These are phyloP conservation scores for Coprinopsis sp. DNA, from an alignment of 768 basidiomycete species.

Conservation along the genomic window DNA sequence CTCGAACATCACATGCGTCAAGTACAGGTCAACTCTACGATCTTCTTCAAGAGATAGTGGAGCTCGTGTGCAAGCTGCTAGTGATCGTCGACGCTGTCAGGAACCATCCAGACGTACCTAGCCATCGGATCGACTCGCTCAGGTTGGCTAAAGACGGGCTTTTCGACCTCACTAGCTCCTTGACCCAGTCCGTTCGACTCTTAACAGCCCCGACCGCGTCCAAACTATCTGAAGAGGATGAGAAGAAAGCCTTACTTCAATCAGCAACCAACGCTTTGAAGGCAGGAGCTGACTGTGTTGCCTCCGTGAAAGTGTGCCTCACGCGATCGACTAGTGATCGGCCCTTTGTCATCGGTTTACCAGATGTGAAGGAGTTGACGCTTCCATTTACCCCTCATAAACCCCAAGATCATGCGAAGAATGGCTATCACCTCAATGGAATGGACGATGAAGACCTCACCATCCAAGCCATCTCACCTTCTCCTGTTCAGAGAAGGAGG, in stretches of 20 bases:
- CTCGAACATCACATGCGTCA: slow-evolving; percentile 84
- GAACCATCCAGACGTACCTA: slow-evolving; percentile 65
- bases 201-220: slow-evolving; percentile 53
- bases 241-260: slow-evolving; percentile 70
- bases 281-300: slow-evolving; percentile 84
- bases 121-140: slow-evolving; percentile 59
- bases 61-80: slow-evolving; percentile 87
- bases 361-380: slow-evolving; percentile 42
- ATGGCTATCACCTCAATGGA: slow-evolving; percentile 31
- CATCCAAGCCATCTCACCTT: slow-evolving; percentile 43
- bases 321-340: slow-evolving; percentile 57
- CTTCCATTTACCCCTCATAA: slow-evolving; percentile 43
- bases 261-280: slow-evolving; percentile 87
- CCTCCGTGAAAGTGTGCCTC: slow-evolving; percentile 79
- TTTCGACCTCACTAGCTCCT: slow-evolving; percentile 77
- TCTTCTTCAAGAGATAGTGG: slow-evolving; percentile 90
- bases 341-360: slow-evolving; percentile 63
- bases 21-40: slow-evolving; percentile 93
- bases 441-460: slow-evolving; percentile 59
- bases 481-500: slow-evolving; percentile 25
- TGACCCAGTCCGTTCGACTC: slow-evolving; percentile 83
- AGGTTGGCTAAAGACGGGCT: slow-evolving; percentile 72
- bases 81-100: slow-evolving; percentile 88
- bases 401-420: slow-evolving; percentile 32
- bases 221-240: slow-evolving; percentile 69